A percentile compares a stretch with the other conserved stretches of the same genome.
Conservation (phyloP, 441 rosid species). For the Adansonia rubrostipa region DNA sequence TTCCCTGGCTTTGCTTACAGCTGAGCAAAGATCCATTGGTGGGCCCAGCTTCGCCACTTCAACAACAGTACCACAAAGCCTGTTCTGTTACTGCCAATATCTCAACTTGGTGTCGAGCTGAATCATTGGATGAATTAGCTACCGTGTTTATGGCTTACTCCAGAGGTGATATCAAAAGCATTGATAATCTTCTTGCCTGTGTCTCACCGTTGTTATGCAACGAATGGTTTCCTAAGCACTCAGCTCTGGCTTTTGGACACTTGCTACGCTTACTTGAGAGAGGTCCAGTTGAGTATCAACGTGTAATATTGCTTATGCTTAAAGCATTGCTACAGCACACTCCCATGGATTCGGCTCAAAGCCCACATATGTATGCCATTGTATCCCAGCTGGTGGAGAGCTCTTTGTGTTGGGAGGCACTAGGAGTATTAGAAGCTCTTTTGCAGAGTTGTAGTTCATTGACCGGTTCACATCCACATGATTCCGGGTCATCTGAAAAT, state of each 20-base stretch:
- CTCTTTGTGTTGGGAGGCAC: constrained; percentile 95
- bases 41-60: constrained; percentile 74
- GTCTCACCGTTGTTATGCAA: constrained; percentile 85
- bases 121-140: constrained; percentile 75
- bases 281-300: constrained; percentile 94
- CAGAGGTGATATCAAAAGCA: constrained; percentile 74
- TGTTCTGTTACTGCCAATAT: constrained; percentile 85
- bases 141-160: constrained; percentile 75
- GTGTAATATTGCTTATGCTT: constrained; percentile 86
- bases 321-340: constrained; percentile 97
- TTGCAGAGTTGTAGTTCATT: constrained; percentile 93
- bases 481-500: constrained; percentile 66
- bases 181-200: constrained; percentile 84
- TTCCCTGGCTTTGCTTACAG: constrained; percentile 99
- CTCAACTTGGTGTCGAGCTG: constrained; percentile 86
- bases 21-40: constrained; percentile 68
- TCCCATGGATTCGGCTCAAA: constrained; percentile 96
- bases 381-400: constrained; percentile 97
- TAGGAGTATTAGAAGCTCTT: constrained; percentile 91
- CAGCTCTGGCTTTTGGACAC: constrained; percentile 96
- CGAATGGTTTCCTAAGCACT: constrained; percentile 97
- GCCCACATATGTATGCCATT: constrained; percentile 95
- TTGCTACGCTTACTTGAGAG: constrained; percentile 84
- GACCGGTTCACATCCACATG: constrained; percentile 72
- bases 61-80: constrained; percentile 88